Evolutionary conservation across 1,284 basidiomycete species (phyloP).

Genomic region (Apiotrichum domesticum): DNA sequence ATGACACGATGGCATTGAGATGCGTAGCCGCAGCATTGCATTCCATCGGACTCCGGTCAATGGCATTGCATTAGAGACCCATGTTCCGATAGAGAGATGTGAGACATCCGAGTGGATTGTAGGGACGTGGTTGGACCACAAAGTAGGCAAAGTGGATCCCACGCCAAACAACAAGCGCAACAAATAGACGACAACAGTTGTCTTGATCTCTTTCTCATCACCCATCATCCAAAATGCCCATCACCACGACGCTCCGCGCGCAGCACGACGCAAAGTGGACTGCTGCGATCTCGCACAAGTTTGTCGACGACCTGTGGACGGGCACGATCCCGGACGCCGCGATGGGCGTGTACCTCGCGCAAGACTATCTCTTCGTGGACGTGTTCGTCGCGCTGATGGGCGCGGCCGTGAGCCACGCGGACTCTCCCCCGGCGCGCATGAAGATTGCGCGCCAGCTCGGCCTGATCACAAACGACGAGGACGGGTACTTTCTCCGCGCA

Average conservation of each 20-base stretch:
- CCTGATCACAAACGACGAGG: slow-evolving; percentile 15
- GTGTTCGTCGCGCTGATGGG: slow-evolving; percentile 18
- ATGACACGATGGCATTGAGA: too few species aligned
- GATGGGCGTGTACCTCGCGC: slow-evolving; percentile 7
- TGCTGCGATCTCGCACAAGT: slow-evolving; percentile 1
- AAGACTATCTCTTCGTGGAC: slow-evolving; percentile 17
- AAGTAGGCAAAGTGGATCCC: too few species aligned
- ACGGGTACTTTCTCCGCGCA: slow-evolving; percentile 15
- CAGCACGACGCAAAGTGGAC: slow-evolving; percentile 2
- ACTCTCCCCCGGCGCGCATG: slow-evolving; percentile 10
- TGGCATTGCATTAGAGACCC: too few species aligned
- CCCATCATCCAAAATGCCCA: not conserved
- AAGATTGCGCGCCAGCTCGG: slow-evolving; percentile 12
- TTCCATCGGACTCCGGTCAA: too few species aligned
- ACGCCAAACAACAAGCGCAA: too few species aligned
- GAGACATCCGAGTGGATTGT: too few species aligned
- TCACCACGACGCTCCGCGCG: not conserved
- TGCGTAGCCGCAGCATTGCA: too few species aligned
- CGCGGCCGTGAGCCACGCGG: slow-evolving; percentile 8
- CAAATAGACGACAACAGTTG: too few species aligned
- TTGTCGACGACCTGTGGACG: slow-evolving; percentile 13
- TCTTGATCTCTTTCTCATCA: not conserved
- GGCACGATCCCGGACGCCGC: slow-evolving; percentile 8
- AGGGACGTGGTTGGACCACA: too few species aligned
- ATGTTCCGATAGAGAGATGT: too few species aligned